Evolutionary conservation across 495 filamentous ascomycete genomes (phyloP).

Genomic region (Aspergillus heteromorphus): DNA sequence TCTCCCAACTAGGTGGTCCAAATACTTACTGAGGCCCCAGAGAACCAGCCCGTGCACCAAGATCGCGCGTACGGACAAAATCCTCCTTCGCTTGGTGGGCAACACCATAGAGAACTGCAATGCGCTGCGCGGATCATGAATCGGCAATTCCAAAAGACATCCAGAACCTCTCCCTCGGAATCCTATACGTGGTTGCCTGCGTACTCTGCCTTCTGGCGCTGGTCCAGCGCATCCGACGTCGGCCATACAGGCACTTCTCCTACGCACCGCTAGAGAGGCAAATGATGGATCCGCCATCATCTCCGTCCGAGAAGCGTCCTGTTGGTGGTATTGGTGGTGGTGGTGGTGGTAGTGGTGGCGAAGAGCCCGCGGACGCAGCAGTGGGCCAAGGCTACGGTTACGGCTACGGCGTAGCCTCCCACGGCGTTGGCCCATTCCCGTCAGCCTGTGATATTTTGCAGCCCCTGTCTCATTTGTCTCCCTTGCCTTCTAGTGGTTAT

Average conservation of each 20-base stretch:
- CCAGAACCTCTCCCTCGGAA: slow-evolving; percentile 11
- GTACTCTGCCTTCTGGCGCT: slow-evolving; percentile 16
- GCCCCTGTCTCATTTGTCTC: slow-evolving; percentile 29
- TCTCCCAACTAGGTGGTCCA: neutral
- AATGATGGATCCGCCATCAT: slow-evolving; percentile 21
- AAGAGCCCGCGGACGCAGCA: slow-evolving; percentile 8
- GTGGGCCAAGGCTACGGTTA: slow-evolving; percentile 8
- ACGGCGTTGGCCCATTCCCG: slow-evolving; percentile 9
- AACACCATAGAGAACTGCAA: slow-evolving; percentile 8
- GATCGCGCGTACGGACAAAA: neutral
- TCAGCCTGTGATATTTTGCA: slow-evolving; percentile 36
- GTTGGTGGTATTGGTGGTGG: neutral
- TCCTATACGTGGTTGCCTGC: slow-evolving; percentile 14
- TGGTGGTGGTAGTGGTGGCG: slow-evolving; percentile 10
- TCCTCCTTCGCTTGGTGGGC: neutral
- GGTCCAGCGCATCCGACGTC: slow-evolving; percentile 18
- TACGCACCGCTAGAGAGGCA: slow-evolving; percentile 12
- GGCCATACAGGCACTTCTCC: slow-evolving; percentile 1
- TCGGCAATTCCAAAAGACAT: slow-evolving; percentile 9
- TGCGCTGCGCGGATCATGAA: slow-evolving; percentile 15
- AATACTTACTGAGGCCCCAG: neutral
- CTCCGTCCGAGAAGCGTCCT: slow-evolving; percentile 7
- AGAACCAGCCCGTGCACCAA: neutral
- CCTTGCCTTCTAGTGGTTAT: slow-evolving; percentile 26
- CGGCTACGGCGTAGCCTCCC: neutral